Conservation (phyloP, 139 green algal species). For the Coccomyxa sp. region DNA sequence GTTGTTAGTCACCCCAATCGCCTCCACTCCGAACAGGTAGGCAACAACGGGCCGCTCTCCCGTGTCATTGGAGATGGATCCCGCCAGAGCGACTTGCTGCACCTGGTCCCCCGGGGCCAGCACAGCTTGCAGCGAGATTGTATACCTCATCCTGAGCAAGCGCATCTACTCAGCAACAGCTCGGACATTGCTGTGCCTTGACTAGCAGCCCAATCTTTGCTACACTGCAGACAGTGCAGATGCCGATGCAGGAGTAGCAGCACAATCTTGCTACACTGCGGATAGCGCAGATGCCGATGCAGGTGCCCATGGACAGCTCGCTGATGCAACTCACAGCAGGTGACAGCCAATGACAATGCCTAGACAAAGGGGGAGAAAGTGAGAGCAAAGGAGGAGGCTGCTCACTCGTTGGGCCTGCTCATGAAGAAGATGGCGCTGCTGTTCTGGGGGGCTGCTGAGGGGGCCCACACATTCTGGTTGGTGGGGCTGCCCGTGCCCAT, state of each 20-base stretch:
- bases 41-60: neutral
- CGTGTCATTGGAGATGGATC: neutral
- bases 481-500: neutral
- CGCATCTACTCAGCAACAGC: neutral
- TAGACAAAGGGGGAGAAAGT: no score
- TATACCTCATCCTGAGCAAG: neutral
- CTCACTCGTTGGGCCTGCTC: neutral
- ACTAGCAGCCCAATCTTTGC: no score
- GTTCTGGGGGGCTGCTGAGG: neutral
- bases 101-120: neutral
- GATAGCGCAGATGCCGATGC: no score
- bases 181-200: no score
- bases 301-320: no score
- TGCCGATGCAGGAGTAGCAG: no score
- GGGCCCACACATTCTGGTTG: neutral
- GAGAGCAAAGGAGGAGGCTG: neutral
- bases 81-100: neutral
- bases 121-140: neutral
- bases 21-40: neutral
- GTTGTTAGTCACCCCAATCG: no score
- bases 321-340: no score
- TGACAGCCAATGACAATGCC: no score
- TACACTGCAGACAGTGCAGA: no score
- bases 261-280: no score
- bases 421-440: neutral